Conservation (phyloP, 176 grass and related monocot genomes). For the Paspalum notatum region DNA sequence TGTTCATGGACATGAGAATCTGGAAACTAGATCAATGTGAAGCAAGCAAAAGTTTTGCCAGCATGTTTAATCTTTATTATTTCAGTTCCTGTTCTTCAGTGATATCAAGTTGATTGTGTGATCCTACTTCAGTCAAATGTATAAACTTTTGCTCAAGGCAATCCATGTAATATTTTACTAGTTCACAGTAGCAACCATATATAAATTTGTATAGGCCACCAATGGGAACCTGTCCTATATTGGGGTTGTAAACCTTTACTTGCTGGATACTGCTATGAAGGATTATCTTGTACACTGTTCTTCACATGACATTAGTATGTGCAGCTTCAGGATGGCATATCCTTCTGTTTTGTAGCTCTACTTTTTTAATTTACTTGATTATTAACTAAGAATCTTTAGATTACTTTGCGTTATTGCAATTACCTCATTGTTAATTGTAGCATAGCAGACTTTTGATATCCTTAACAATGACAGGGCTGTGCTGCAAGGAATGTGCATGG, state of each 20-base stretch:
- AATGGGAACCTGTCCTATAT: background rate
- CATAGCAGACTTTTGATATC: slow-evolving; percentile 39
- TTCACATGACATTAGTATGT: background rate
- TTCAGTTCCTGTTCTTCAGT: background rate
- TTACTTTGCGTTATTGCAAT: background rate
- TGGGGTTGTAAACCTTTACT: background rate
- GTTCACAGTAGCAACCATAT: background rate
- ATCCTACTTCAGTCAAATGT: slow-evolving; percentile 25
- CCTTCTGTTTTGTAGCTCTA: slow-evolving; percentile 10
- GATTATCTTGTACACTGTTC: background rate
- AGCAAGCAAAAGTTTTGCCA: background rate
- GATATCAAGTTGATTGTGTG: slow-evolving; percentile 4
- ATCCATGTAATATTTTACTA: background rate
- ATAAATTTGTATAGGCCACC: background rate
- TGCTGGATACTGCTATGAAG: background rate
- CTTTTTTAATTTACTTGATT: background rate
- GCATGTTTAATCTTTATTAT: background rate
- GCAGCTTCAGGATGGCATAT: background rate
- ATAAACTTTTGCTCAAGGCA: background rate
- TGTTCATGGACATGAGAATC: background rate
- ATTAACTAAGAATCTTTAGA: background rate
- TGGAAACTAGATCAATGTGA: slow-evolving; percentile 1
- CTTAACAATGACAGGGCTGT: slow-evolving; percentile 65
- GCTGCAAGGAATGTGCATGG: slow-evolving; percentile 94
- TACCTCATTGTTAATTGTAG: slow-evolving; percentile 1